phyloP scores from a whole-genome alignment of 2,329 filamentous ascomycete genomes.

The Chrysoporthe austroafricana region DNA sequence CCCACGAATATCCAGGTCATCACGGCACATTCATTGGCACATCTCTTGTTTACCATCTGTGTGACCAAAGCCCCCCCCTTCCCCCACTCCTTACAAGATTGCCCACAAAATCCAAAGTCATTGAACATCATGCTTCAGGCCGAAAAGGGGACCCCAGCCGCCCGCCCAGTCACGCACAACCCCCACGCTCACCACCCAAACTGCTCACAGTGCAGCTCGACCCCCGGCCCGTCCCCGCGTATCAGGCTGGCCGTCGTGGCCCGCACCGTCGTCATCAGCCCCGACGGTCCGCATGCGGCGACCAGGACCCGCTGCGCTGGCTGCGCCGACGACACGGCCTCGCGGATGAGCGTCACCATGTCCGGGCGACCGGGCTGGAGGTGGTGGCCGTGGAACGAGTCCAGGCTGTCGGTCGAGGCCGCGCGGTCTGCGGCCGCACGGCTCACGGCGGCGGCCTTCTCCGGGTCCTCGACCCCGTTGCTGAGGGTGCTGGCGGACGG shows the following conservation, averaged over 20 bases:
- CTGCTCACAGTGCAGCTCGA: slow-evolving; percentile 57
- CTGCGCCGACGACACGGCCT: slow-evolving; percentile 40
- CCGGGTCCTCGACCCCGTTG: slow-evolving; percentile 6
- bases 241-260: slow-evolving; percentile 50
- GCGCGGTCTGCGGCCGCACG: slow-evolving; percentile 11
- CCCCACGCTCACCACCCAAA: slow-evolving; percentile 49
- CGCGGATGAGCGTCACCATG: slow-evolving; percentile 42
- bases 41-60: neutral
- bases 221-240: slow-evolving; percentile 46
- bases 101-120: neutral
- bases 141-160: neutral
- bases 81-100: neutral
- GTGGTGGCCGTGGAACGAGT: slow-evolving; percentile 33
- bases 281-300: slow-evolving; percentile 52
- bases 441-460: slow-evolving; percentile 4
- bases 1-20: no score
- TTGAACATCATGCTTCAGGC: neutral
- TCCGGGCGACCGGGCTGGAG: slow-evolving; percentile 47
- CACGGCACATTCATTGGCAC: neutral
- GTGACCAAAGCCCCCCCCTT: neutral
- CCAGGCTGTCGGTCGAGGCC: slow-evolving; percentile 17
- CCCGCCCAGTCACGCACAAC: neutral
- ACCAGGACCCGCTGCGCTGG: slow-evolving; percentile 46
- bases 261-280: slow-evolving; percentile 49
- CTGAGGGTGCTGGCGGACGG: neutral